Evolutionary conservation across 352 stramenopile species (phyloP), one percentile per base, ranked within the genome.

Genomic region (Phytopythium litorale): DNA sequence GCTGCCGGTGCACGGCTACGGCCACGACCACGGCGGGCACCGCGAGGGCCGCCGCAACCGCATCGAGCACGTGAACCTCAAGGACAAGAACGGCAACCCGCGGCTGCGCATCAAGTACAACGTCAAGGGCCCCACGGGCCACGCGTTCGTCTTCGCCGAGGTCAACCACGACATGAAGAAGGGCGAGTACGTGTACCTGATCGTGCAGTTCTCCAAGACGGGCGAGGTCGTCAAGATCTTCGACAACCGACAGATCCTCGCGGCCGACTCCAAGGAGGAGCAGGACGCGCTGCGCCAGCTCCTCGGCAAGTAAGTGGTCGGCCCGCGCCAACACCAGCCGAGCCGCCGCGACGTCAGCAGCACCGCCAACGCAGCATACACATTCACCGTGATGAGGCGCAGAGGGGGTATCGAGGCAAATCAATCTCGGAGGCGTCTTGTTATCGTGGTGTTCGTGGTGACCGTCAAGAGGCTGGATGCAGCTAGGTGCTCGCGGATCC

Each of bases 181-280:
- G 64, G 92, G 92, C 54, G 95, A 98, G 72, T 98, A 96, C 67
- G 95, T 98, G 58, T 98, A 98, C 74, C 67, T 98, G 57, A 91
- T 98, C 69, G 88, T 98, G 43, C 93, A 98, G 73, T 86, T 98
- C 70, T 98, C 93, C 74, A 87, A 92, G 64, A 96, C 92, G 51
- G 84, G 81, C 46, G 78, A 88, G 57, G 75, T 98, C 19, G 82
- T 98, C 67, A 98, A 92, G 63, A 77, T 98, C 63, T 68, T 93
- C 60, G 95, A 98, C 79, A 98, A 98, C 73, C 82, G 95, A 78
- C 83, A 91, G 71, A 88, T 93, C 62, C 77, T 93, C 30, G 65
- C 73, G 35, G 84, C 84, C 30, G 84, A 87, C 23, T 80, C 77
- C 19, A 83, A 88, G 63, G 84, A 91, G 53, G 84, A 93, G 58